These are phyloP conservation scores for Nemania diffusa DNA, from an alignment of 2,329 filamentous ascomycete species.

Conservation along the genomic window DNA sequence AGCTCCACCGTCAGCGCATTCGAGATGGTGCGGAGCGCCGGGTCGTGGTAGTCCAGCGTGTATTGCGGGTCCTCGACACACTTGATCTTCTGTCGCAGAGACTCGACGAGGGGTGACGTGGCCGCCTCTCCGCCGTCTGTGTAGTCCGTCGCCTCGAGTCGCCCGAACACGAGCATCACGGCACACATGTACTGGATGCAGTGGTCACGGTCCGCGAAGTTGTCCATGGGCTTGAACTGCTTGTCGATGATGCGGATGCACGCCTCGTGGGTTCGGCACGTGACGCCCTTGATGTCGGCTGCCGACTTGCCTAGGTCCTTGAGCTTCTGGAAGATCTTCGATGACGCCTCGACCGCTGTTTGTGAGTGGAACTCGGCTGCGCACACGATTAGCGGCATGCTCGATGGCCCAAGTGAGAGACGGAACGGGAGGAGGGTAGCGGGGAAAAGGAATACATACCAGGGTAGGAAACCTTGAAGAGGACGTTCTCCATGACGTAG, in stretches of 20 bases:
- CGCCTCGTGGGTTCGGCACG: constrained; percentile 96
- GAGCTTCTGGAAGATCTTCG: constrained; percentile 87
- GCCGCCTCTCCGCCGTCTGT: constrained; percentile 92
- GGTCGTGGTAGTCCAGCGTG: constrained; percentile 95
- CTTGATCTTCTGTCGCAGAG: constrained; percentile 89
- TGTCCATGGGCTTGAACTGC: constrained; percentile 99
- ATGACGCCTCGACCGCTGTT: constrained; percentile 93
- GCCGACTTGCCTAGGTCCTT: constrained; percentile 88
- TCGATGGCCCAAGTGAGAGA: neutral
- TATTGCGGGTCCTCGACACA: constrained; percentile 97
- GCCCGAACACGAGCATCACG: constrained; percentile 95
- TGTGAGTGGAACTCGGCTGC: constrained; percentile 90
- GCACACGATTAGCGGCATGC: constrained; percentile 57
- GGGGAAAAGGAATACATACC: constrained; percentile 61
- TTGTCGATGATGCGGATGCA: constrained; percentile 99
- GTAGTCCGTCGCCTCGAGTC: constrained; percentile 93
- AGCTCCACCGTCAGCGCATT: constrained; percentile 95
- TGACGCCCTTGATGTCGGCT: constrained; percentile 91
- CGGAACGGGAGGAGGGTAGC: neutral
- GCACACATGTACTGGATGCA: constrained; percentile 99
- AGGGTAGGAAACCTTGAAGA: constrained; percentile 99
- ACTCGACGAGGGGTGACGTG: constrained; percentile 87
- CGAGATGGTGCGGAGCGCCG: constrained; percentile 91
- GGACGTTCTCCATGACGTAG: constrained; percentile 99
- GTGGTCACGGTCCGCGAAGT: constrained; percentile 99